Evolutionary conservation across 2,329 filamentous ascomycete species (phyloP), one percentile per base, ranked within the genome.

Genomic region (Xylariaceae sp.): DNA sequence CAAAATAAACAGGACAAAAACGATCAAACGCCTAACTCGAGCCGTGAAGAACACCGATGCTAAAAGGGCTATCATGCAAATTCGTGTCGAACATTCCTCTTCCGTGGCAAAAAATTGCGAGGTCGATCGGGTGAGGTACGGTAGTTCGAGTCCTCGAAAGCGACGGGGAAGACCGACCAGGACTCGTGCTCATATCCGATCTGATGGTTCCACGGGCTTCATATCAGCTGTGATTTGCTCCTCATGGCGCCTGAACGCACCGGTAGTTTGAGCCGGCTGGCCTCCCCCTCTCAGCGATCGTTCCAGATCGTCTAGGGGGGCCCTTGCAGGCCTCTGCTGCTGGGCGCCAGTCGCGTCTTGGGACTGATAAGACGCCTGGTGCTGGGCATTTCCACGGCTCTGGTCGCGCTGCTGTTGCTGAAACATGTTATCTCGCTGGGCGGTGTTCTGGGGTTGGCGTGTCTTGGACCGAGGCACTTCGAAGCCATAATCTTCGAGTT

Each of bases 401-500:
- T 28, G 7, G 8, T 28, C 28, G 33, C 23, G 34, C 14, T 27
- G 40, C 24, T 35, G 31, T 9, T 37, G 38, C 12, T 33, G 35
- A 12, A 31, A 31, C 11, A n/a, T n/a, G n/a, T 24, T 13, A 5
- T 37, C 16, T 30, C 23, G 24, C 8, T 29, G 26, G 9, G 30
- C 17, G 19, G 35, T 33, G 24, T 32, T 5, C 5, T 40, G 39
- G 3, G 43, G 42, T 12, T 14, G 43, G 40, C 46, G 46, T 12
- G 31, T 36, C 26, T 31, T 5, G 3, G 44, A 14, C 9, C 47
- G 24, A 15, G 46, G 41, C 11, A 34, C 35, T 2, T 34, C 48
- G 15, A 58, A 31, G 18, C 56, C 56, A 43, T 59, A 59, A 36
- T 57, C 56, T 12, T 59, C 56, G 23, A 59, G 48, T 34, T 59